Conservation (phyloP, 1,284 basidiomycete species). For the Schizopora paradoxa region DNA sequence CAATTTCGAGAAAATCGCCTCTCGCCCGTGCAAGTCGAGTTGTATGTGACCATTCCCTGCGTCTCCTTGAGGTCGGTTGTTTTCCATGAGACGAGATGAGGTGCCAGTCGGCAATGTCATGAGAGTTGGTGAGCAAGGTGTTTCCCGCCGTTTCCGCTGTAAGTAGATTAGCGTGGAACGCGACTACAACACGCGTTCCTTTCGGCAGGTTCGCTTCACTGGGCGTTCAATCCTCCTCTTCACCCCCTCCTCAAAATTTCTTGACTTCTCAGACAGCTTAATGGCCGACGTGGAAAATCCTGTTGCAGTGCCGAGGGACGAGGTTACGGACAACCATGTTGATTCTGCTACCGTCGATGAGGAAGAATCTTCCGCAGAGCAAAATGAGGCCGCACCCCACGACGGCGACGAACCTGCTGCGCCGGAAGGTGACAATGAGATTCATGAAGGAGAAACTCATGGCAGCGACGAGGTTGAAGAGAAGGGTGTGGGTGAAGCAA, state of each 20-base stretch:
- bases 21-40: conserved; percentile 45
- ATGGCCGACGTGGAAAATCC: conserved; percentile 15
- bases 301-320: neutral
- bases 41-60: conserved; percentile 53
- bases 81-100: conserved; percentile 9
- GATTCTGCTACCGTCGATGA: conserved; percentile 1
- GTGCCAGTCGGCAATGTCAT: too few relatives aligned
- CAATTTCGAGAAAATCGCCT: conserved; percentile 67
- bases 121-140: too few relatives aligned
- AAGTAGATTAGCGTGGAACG: too few relatives aligned
- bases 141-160: too few relatives aligned
- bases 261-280: too few relatives aligned
- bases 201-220: too few relatives aligned
- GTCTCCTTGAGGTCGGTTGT: conserved; percentile 23
- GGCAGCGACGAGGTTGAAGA: conserved; percentile 8
- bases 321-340: conserved; percentile 5
- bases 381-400: too few relatives aligned
- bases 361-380: conserved; percentile 5
- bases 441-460: conserved; percentile 11
- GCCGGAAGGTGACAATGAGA: conserved; percentile 3
- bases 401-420: conserved; percentile 10
- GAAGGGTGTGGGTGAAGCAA: conserved; percentile 5
- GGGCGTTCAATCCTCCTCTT: too few relatives aligned
- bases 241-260: too few relatives aligned
- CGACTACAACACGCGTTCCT: too few relatives aligned